A percentile compares a stretch with the other conserved stretches of the same genome.
These are phyloP conservation scores for Tylopilus microsporus DNA, from an alignment of 1,284 basidiomycete species.

Conservation along the genomic window DNA sequence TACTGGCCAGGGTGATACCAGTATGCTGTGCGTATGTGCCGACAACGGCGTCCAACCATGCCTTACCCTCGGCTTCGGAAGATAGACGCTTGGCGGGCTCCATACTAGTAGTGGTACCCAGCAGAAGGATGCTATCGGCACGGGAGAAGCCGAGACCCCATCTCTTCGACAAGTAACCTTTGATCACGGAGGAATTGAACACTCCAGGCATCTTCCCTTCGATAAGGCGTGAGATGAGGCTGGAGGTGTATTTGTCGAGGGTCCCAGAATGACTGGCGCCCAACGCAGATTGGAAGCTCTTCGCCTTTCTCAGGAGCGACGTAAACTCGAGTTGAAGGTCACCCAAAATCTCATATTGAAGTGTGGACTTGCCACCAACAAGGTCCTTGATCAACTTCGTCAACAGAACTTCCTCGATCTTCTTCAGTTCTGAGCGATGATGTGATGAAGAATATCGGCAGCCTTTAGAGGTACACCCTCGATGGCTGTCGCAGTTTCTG, in stretches of 20 bases:
- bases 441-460: too few relatives aligned
- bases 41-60: constrained; percentile 88
- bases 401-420: too few relatives aligned
- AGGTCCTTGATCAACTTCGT: too few relatives aligned
- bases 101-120: constrained; percentile 85
- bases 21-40: constrained; percentile 80
- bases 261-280: too few relatives aligned
- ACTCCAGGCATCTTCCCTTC: constrained; percentile 97
- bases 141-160: constrained; percentile 92
- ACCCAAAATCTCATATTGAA: too few relatives aligned
- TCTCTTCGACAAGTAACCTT: constrained; percentile 80
- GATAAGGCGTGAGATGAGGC: too few relatives aligned
- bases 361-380: too few relatives aligned
- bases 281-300: too few relatives aligned
- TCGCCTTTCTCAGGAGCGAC: too few relatives aligned
- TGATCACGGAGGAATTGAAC: constrained; percentile 94
- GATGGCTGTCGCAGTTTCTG: constrained; percentile 69
- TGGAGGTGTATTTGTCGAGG: too few relatives aligned
- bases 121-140: constrained; percentile 83
- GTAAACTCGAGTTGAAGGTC: too few relatives aligned
- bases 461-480: constrained; percentile 57
- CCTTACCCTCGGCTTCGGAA: constrained; percentile 88
- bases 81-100: constrained; percentile 93
- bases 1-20: constrained; percentile 80
- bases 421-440: too few relatives aligned